phyloP scores from a whole-genome alignment of 192 early-diverging fungal species.

The Coemansia sp. region DNA sequence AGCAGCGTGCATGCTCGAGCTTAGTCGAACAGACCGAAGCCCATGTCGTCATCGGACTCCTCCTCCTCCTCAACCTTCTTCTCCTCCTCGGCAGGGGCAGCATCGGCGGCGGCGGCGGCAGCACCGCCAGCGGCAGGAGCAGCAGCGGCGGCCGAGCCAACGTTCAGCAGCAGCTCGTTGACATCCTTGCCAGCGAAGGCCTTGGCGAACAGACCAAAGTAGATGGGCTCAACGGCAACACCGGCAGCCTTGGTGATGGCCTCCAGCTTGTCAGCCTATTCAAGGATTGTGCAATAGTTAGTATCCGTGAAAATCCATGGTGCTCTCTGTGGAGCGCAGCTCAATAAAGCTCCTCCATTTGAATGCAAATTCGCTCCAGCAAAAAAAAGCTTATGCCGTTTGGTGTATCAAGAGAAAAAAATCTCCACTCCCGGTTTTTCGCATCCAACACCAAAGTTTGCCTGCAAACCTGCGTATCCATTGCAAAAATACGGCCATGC shows the following conservation, averaged over 20 bases:
- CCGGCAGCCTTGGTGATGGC: constrained; percentile 89
- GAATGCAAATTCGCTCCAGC: too few relatives aligned
- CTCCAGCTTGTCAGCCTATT: constrained; percentile 85
- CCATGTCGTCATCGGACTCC: constrained; percentile 84
- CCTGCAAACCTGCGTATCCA: constrained; percentile 10
- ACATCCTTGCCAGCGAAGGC: constrained; percentile 93
- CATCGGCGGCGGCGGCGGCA: constrained; percentile 50
- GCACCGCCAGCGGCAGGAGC: constrained; percentile 53
- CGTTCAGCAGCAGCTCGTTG: constrained; percentile 83
- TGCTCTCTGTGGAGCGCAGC: too few relatives aligned
- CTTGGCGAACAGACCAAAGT: constrained; percentile 96
- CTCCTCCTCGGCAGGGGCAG: constrained; percentile 56
- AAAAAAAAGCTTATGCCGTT: too few relatives aligned
- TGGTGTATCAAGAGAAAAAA: too few relatives aligned
- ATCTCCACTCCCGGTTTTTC: too few relatives aligned
- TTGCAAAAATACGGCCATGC: neutral
- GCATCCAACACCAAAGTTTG: neutral
- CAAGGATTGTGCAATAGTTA: too few relatives aligned
- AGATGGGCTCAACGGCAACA: constrained; percentile 86
- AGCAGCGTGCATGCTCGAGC: too few relatives aligned
- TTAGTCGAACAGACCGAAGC: constrained; percentile 72
- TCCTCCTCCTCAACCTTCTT: constrained; percentile 66
- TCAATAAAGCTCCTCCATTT: too few relatives aligned
- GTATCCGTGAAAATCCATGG: too few relatives aligned
- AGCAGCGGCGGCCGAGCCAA: constrained; percentile 66